Evolutionary conservation across 2,329 filamentous ascomycete species (phyloP).

Genomic region (Sporothrix brasiliensis): DNA sequence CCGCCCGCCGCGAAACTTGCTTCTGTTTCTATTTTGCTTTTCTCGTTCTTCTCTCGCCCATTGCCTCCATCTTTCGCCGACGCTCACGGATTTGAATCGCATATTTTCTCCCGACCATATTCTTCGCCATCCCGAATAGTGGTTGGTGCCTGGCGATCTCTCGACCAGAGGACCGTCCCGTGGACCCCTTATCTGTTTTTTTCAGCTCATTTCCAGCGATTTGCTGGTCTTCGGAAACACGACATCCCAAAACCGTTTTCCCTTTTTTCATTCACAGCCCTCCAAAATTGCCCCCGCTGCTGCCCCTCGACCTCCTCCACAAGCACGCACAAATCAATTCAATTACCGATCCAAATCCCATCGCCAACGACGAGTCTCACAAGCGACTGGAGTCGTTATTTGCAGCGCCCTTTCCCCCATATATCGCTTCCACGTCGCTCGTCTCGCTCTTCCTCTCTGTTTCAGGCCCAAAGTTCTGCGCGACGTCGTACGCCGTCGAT

Average conservation of each 20-base stretch:
- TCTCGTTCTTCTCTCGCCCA: neutral
- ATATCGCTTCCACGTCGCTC: neutral
- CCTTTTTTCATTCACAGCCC: neutral
- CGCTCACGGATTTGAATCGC: neutral
- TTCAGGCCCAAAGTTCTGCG: neutral
- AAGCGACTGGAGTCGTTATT: neutral
- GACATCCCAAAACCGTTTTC: neutral
- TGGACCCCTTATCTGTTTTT: neutral
- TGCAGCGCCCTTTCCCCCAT: neutral
- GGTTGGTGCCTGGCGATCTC: constrained; percentile 18
- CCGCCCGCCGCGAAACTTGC: neutral
- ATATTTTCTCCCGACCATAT: neutral
- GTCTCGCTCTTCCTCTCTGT: neutral
- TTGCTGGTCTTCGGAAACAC: neutral
- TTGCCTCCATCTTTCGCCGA: neutral
- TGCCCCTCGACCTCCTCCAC: neutral
- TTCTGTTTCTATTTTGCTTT: neutral
- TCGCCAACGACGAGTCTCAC: neutral
- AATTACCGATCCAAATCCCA: neutral
- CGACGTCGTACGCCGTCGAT: neutral
- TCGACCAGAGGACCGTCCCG: neutral
- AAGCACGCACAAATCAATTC: neutral
- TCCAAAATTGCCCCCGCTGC: neutral
- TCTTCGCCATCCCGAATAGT: neutral
- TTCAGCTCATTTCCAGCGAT: constrained; percentile 9